Evolutionary conservation across 805 yeast genomes (phyloP).

Genomic region (Nakazawaea wickerhamii): DNA sequence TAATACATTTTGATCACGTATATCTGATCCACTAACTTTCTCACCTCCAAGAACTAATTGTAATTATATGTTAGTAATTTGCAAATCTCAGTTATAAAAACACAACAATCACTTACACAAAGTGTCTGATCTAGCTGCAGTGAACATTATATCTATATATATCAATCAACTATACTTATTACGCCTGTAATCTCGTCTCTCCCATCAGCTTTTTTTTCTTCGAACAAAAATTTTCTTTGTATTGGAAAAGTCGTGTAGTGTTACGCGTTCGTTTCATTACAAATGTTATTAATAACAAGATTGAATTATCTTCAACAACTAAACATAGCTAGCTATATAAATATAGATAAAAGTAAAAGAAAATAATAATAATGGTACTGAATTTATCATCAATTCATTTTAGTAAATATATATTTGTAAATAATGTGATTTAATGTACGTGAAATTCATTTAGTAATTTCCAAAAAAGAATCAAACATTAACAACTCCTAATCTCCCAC

Average conservation of each 20-base stretch:
- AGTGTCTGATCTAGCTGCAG: conserved; percentile 85
- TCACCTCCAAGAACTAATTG: conserved; percentile 92
- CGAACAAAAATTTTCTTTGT: background rate
- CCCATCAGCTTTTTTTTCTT: conserved; percentile 1
- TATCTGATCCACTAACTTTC: conserved; percentile 91
- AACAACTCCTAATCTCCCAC: no score
- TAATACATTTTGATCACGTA: conserved; percentile 90
- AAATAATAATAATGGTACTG: background rate
- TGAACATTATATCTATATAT: conserved; percentile 40
- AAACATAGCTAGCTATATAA: conserved; percentile 1
- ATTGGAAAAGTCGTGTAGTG: conserved; percentile 2
- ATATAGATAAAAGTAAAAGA: conserved; percentile 1
- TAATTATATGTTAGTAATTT: conserved; percentile 8
- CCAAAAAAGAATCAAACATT: no score
- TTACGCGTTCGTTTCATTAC: background rate
- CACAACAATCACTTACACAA: conserved; percentile 41
- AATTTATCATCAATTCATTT: background rate
- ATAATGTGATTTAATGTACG: no score
- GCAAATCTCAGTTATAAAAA: no score
- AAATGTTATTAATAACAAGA: no score
- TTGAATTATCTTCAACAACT: background rate
- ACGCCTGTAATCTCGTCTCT: no score
- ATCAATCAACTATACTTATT: no score
- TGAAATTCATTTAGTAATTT: no score
- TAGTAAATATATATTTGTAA: no score